Conservation (phyloP, 1,139 yeast species). For the Hanseniaspora uvarum region DNA sequence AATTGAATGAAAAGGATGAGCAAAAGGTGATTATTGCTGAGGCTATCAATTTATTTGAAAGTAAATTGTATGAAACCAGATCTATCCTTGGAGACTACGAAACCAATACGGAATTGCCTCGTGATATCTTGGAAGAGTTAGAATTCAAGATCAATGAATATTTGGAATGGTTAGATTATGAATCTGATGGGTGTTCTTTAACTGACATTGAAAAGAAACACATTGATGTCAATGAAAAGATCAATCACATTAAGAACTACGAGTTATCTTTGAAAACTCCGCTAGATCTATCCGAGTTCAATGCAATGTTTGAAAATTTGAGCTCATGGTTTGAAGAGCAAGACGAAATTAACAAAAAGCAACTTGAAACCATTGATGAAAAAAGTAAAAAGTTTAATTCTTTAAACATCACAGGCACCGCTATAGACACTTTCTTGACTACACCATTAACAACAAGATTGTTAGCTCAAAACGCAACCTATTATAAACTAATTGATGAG, state of each 20-base stretch:
- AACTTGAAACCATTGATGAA: background rate
- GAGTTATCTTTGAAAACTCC: slow-evolving; percentile 32
- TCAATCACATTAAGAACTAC: slow-evolving; percentile 30
- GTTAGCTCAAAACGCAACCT: slow-evolving; percentile 17
- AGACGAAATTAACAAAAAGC: background rate
- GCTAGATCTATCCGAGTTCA: slow-evolving; percentile 34
- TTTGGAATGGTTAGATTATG: slow-evolving; percentile 74
- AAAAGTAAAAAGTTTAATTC: slow-evolving; percentile 4
- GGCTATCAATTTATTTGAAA: slow-evolving; percentile 47
- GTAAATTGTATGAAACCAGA: slow-evolving; percentile 48
- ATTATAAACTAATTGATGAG: slow-evolving; percentile 17
- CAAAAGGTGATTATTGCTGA: slow-evolving; percentile 41
- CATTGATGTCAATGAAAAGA: slow-evolving; percentile 28
- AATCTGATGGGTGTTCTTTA: slow-evolving; percentile 45
- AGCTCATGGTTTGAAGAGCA: slow-evolving; percentile 2
- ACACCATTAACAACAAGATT: slow-evolving; percentile 11
- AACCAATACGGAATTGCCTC: slow-evolving; percentile 32
- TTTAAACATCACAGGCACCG: background rate
- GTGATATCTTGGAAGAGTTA: slow-evolving; percentile 34
- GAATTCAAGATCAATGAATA: slow-evolving; percentile 38
- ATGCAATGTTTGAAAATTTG: slow-evolving; percentile 27
- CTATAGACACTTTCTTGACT: slow-evolving; percentile 2
- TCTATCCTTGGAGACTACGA: slow-evolving; percentile 43
- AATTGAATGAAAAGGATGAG: slow-evolving; percentile 36
- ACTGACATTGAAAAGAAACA: slow-evolving; percentile 29